These are phyloP conservation scores for Mycena indigotica DNA, from an alignment of 768 basidiomycete genomes.

Conservation along the genomic window DNA sequence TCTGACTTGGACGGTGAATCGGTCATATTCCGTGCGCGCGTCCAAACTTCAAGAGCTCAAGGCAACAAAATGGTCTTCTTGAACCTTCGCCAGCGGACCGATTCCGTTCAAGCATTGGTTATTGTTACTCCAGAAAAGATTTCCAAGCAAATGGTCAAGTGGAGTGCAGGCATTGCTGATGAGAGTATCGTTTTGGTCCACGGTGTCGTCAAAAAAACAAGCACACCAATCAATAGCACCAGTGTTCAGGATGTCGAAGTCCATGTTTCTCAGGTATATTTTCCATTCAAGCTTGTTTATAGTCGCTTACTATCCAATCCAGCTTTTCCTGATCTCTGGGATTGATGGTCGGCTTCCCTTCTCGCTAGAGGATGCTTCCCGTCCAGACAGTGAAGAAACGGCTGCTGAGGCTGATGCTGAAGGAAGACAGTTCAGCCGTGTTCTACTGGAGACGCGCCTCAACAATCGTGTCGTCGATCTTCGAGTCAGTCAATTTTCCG, in stretches of 20 bases:
- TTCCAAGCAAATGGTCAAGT: slow-evolving; percentile 98
- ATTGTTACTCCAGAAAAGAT: slow-evolving; percentile 70
- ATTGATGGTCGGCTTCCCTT: slow-evolving; percentile 85
- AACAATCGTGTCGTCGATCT: slow-evolving; percentile 95
- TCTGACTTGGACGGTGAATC: slow-evolving; percentile 68
- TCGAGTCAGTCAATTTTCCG: slow-evolving; percentile 55
- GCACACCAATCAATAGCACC: slow-evolving; percentile 89
- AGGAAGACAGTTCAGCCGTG: slow-evolving; percentile 63
- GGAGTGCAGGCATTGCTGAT: slow-evolving; percentile 71
- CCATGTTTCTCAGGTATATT: slow-evolving; percentile 72
- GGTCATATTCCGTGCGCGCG: slow-evolving; percentile 83
- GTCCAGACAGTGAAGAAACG: slow-evolving; percentile 75
- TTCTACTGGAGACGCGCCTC: slow-evolving; percentile 90
- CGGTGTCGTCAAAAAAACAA: slow-evolving; percentile 76
- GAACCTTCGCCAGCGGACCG: slow-evolving; percentile 83
- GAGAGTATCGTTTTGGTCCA: slow-evolving; percentile 94
- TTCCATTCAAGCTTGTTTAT: not conserved
- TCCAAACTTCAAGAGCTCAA: slow-evolving; percentile 90
- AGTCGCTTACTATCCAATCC: slow-evolving; percentile 6
- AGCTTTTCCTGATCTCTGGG: slow-evolving; percentile 84
- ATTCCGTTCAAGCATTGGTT: slow-evolving; percentile 86
- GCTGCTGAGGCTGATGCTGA: slow-evolving; percentile 46
- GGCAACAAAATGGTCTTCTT: slow-evolving; percentile 96
- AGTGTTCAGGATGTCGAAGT: slow-evolving; percentile 87
- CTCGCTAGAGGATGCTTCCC: slow-evolving; percentile 87